Evolutionary conservation across 306 rosid genomes (phyloP), one percentile per base, ranked within the genome.

Genomic region (Rosa lucieae): DNA sequence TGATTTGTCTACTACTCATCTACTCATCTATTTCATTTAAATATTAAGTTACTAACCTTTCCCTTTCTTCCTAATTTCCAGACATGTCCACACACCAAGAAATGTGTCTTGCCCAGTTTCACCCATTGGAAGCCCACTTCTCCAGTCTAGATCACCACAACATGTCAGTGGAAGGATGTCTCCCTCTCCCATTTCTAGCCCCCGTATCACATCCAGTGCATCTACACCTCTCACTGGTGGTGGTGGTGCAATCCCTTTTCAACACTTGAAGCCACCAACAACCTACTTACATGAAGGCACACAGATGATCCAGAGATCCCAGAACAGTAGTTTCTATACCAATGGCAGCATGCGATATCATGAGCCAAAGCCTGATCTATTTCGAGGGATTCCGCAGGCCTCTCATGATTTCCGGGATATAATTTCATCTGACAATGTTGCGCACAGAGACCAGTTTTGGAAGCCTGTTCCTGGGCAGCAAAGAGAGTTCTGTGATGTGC

Each of bases 141-240:
- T 78, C 17, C 83, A 78, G 67, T 75, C 82, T 26, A 71, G 79
- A 21, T 86, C 89, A 51, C 87, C 87, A 40, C 85, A 81, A 69
- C 87, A 78, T 70, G 58, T 79, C 73, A 86, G 76, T 1, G 87
- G 89, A 71, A 83, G 87, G 79, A 77, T 81, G 87, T 81, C 87
- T 26, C 87, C 87, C 1, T 86, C 89, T 20, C 87, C 87, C 62
- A 86, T 83, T 43, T 81, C 89, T 13, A 86, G 87, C 72, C 89
- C 89, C 66, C 83, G 43, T 61, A 74, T 82, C 15, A 51, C 80
- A 47, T 86, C 89, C 0, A 76, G 85, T 5, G 75, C 89, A 39
- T 86, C 89, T 7, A 86, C 89, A 8, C 89, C 89, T 29, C 87
- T 86, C 69, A 70, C 81, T 11, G 85, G 86, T 32, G 86, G 85